Percentiles rank a stretch among this genome's conserved stretches.
Conservation (phyloP, 192 early-diverging fungal genomes). For the Coemansia guatemalensis region DNA sequence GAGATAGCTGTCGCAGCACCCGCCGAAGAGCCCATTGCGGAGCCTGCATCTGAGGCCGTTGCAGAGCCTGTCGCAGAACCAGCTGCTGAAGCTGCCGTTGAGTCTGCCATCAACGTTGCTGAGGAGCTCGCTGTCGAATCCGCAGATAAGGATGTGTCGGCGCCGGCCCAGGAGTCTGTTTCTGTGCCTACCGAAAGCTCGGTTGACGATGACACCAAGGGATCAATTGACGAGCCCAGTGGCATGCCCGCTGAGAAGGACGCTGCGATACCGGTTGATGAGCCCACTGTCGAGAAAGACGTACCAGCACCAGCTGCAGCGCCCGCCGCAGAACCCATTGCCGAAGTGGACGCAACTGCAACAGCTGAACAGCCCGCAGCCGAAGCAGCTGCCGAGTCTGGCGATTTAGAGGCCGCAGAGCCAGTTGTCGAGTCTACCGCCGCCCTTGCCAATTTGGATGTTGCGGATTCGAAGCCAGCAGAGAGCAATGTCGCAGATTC, state of each 20-base stretch:
- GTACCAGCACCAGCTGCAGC: background rate
- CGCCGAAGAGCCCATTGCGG: background rate
- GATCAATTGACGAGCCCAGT: background rate
- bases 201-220: constrained; percentile 1
- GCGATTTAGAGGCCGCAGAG: background rate
- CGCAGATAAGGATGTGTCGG: background rate
- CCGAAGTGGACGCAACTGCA: background rate
- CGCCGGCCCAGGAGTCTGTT: too few species aligned
- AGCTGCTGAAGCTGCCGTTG: too few species aligned
- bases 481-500: too few species aligned
- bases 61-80: background rate
- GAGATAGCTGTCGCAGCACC: background rate
- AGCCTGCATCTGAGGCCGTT: background rate
- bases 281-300: background rate
- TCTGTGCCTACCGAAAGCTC: background rate
- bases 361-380: background rate
- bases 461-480: background rate
- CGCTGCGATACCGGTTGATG: background rate
- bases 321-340: background rate
- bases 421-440: background rate
- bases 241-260: too few species aligned
- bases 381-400: background rate
- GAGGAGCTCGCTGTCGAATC: constrained; percentile 1
- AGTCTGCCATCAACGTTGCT: background rate
- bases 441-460: background rate